These are phyloP conservation scores for Pseudozyma flocculosa DNA, from an alignment of 1,284 basidiomycete genomes.

Conservation along the genomic window DNA sequence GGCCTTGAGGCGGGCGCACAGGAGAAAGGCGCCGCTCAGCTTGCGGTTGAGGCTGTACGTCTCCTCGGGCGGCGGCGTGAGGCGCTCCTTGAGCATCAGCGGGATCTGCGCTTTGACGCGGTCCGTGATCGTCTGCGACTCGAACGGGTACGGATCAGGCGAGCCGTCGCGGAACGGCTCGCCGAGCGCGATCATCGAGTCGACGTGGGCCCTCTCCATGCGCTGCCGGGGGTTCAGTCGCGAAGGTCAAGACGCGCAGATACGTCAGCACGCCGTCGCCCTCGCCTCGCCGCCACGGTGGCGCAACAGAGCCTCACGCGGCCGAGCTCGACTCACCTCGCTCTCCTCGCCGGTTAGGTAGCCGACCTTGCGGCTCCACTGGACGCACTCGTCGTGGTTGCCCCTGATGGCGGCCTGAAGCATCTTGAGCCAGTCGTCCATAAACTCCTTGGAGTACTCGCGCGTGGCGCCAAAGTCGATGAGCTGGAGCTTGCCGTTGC, in stretches of 20 bases:
- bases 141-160: slow-evolving; percentile 70
- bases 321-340: slow-evolving; percentile 67
- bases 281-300: too few relatives aligned
- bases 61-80: slow-evolving; percentile 89
- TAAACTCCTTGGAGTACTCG: slow-evolving; percentile 81
- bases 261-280: neutral
- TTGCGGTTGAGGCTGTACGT: slow-evolving; percentile 95
- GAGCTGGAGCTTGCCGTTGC: slow-evolving; percentile 68
- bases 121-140: slow-evolving; percentile 68
- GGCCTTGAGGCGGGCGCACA: slow-evolving; percentile 80
- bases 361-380: slow-evolving; percentile 76
- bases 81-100: slow-evolving; percentile 81
- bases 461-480: slow-evolving; percentile 96
- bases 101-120: slow-evolving; percentile 81
- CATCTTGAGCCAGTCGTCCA: slow-evolving; percentile 81
- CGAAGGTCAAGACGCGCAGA: neutral
- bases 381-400: slow-evolving; percentile 70
- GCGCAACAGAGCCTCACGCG: too few relatives aligned
- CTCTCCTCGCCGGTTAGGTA: slow-evolving; percentile 89
- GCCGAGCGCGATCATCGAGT: slow-evolving; percentile 74
- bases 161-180: slow-evolving; percentile 72
- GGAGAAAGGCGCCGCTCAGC: slow-evolving; percentile 86
- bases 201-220: slow-evolving; percentile 86
- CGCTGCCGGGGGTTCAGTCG: slow-evolving; percentile 63
- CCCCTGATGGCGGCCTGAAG: slow-evolving; percentile 74